Conservation (phyloP, 1,139 yeast genomes). For the Meyerozyma carpophila region DNA sequence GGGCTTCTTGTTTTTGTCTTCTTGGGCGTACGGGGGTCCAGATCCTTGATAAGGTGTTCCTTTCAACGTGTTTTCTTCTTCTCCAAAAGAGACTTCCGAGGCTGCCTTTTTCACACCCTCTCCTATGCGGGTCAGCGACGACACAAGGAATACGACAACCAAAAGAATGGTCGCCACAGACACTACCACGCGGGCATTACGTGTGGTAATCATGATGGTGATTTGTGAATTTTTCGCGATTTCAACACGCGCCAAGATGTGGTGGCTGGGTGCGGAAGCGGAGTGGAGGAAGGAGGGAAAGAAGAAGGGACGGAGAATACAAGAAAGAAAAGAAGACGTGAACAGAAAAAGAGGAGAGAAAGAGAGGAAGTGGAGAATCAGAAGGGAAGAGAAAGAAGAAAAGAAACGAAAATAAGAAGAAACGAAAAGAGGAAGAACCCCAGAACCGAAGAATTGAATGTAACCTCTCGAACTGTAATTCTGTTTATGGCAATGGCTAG, state of each 20-base stretch:
- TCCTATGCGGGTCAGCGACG: conserved; percentile 26
- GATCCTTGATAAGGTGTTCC: conserved; percentile 29
- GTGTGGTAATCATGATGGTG: conserved; percentile 26
- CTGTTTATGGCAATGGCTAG: too few relatives aligned
- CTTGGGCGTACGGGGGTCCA: conserved; percentile 30
- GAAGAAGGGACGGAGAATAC: background rate
- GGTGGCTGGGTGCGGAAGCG: background rate
- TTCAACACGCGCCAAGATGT: background rate
- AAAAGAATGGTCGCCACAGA: conserved; percentile 31
- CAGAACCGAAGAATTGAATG: too few relatives aligned
- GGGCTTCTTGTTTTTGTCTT: conserved; percentile 10
- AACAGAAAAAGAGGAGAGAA: too few relatives aligned
- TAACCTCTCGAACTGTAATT: too few relatives aligned
- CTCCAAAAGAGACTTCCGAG: conserved; percentile 16
- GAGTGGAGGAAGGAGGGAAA: background rate
- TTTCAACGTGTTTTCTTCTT: conserved; percentile 26
- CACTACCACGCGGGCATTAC: conserved; percentile 32
- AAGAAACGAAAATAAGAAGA: too few relatives aligned
- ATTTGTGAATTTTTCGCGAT: background rate
- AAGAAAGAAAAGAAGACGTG: too few relatives aligned
- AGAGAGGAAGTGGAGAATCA: too few relatives aligned
- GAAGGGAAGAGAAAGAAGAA: too few relatives aligned
- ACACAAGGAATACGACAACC: conserved; percentile 31
- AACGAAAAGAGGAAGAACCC: too few relatives aligned
- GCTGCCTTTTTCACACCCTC: conserved; percentile 17